Base-by-base conservation (phyloP, 2,329 filamentous ascomycete genomes). In the Biscogniauxia sp. region DNA sequence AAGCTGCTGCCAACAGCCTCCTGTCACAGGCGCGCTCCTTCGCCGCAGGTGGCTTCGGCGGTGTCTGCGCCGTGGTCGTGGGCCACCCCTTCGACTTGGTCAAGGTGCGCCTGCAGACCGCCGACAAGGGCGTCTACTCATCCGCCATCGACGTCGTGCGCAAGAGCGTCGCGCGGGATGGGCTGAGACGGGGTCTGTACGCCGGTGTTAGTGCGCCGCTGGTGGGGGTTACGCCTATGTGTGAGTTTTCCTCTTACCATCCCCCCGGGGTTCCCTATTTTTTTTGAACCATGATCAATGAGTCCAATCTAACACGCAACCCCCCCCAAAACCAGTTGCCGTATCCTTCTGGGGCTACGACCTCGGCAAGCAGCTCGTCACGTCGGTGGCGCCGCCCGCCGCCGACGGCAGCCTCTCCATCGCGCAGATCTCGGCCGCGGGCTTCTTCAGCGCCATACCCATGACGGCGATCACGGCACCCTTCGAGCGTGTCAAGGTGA, bases 401-500 rank as follows among this genome's bases (percentile, higher is more conserved):
- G 86, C 89, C 57, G 81, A 88, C 67, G 87, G 92, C 76, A 81
- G 85, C 56, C 92, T 91, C 79, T 87, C 88, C 61, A 93, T 97
- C 72, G 90, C 82, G 51, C 95, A 99, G 77, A 88, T 96, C 78
- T 95, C 92, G 37, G 86, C 92, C 41, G 95, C 95, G 15, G 95
- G 95, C 66, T 97, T 97, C 86, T 96, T 99, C 85, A 96, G 92
- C 73, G 95, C 95, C 63, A 90, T 99, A 62, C 95, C 95, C 72
- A 96, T 96, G 92, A 99, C 95, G 3, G 79, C 92, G 77, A 97
- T 99, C 80, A 98, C 95, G n/a, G 95, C 95, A 4, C 95, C 95
- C 63, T 98, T 99, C 75, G 95, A 99, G 84, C 94, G 95, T 72
- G 93, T 99, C 70, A 99, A 99, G 80, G 94, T 99, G 59, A 93